Percentiles rank a stretch among this genome's conserved stretches.
These are phyloP conservation scores for Pleomassaria siparia DNA, from an alignment of 2,329 filamentous ascomycete species.

Conservation along the genomic window DNA sequence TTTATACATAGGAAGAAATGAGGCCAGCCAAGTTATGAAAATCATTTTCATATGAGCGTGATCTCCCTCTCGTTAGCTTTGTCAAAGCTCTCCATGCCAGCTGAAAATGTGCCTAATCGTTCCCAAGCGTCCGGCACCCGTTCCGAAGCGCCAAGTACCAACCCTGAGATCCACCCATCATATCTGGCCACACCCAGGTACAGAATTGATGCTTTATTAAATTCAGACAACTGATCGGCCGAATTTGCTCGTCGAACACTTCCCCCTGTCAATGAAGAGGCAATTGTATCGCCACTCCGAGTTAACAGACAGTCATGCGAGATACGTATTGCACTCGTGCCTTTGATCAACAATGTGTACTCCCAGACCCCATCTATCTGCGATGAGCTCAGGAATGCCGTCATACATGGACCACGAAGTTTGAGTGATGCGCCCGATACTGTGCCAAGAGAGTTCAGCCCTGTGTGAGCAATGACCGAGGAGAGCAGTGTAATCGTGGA, in stretches of 20 bases:
- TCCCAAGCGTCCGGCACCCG: constrained; percentile 16
- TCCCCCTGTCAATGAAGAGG: constrained; percentile 4
- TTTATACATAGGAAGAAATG: background rate
- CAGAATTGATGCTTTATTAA: constrained; percentile 26
- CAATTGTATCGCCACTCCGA: constrained; percentile 9
- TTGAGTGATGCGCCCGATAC: constrained; percentile 25
- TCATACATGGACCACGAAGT: constrained; percentile 23
- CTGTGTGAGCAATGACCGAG: constrained; percentile 16
- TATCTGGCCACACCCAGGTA: constrained; percentile 30
- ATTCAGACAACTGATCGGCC: constrained; percentile 12
- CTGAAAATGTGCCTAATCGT: constrained; percentile 35
- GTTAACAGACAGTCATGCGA: constrained; percentile 32
- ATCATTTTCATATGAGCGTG: constrained; percentile 15
- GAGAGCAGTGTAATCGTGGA: constrained; percentile 19
- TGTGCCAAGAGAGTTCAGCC: constrained; percentile 31
- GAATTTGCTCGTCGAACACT: constrained; percentile 26
- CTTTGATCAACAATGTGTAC: constrained; percentile 30
- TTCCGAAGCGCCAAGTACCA: constrained; percentile 29
- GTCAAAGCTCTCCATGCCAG: constrained; percentile 23
- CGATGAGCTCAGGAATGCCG: constrained; percentile 17
- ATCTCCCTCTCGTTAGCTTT: constrained; percentile 22
- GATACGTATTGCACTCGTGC: constrained; percentile 26
- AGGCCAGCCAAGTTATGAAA: background rate
- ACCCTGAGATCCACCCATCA: constrained; percentile 26
- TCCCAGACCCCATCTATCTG: constrained; percentile 18